These are phyloP conservation scores for Nitzschia palea DNA, from an alignment of 108 stramenopile species.

Conservation along the genomic window DNA sequence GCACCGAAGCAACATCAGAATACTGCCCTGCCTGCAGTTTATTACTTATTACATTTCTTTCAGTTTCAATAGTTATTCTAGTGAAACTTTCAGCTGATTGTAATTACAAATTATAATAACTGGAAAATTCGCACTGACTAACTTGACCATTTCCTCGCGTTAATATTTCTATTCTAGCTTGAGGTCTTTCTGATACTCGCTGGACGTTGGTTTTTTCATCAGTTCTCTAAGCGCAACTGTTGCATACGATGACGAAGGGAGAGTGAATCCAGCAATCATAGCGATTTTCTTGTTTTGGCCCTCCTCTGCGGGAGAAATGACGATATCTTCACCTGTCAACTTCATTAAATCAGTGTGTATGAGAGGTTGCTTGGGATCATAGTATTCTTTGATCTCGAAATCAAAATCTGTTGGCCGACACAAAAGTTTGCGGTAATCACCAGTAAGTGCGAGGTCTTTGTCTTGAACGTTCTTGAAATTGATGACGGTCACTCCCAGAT, in stretches of 20 bases:
- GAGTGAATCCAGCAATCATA: conserved; percentile 82
- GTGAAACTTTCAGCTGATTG: no score
- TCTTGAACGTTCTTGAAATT: conserved; percentile 54
- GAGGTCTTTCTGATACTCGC: conserved; percentile 76
- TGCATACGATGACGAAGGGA: conserved; percentile 89
- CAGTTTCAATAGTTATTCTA: no score
- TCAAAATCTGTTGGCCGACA: conserved; percentile 71
- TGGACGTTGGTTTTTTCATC: conserved; percentile 79
- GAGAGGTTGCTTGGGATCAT: conserved; percentile 76
- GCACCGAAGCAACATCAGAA: no score
- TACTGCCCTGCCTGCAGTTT: no score
- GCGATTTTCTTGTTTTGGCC: conserved; percentile 45
- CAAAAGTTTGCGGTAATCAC: conserved; percentile 84
- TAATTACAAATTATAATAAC: no score
- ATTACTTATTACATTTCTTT: no score
- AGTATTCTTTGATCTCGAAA: conserved; percentile 62
- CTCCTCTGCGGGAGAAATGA: conserved; percentile 7
- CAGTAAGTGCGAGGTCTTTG: conserved; percentile 44
- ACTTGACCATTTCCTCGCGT: no score
- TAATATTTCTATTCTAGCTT: conserved; percentile 29
- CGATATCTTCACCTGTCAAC: conserved; percentile 39
- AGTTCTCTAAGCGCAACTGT: conserved; percentile 88
- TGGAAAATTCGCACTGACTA: no score
- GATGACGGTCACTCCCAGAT: conserved; percentile 43
- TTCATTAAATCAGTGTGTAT: conserved; percentile 86